Percentiles rank a stretch among this genome's conserved stretches.
Conservation (phyloP, 2,329 filamentous ascomycete species). For the Paecilomyces variotii region DNA sequence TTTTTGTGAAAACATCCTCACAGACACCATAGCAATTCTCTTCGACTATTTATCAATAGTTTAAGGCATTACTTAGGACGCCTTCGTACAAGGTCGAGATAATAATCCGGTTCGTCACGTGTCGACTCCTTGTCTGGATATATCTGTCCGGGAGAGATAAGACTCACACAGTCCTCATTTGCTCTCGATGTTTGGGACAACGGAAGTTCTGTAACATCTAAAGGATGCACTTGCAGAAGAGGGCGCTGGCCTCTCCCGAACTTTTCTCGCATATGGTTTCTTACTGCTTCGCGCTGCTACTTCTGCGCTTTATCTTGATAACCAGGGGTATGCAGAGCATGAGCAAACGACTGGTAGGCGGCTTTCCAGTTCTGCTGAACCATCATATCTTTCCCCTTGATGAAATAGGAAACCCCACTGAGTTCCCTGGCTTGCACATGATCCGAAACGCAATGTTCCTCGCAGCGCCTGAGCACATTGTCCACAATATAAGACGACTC, state of each 20-base stretch:
- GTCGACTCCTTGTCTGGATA: neutral
- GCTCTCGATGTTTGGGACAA: neutral
- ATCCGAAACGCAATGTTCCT: neutral
- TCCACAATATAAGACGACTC: slow-evolving; percentile 7
- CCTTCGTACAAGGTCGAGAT: neutral
- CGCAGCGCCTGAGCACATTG: slow-evolving; percentile 2
- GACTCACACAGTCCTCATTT: neutral
- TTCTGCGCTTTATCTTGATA: slow-evolving; percentile 10
- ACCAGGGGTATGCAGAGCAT: slow-evolving; percentile 7
- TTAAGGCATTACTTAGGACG: neutral
- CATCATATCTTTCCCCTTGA: slow-evolving; percentile 12
- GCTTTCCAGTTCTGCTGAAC: slow-evolving; percentile 6
- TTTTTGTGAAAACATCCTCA: neutral
- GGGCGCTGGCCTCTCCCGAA: neutral
- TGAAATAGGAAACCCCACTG: slow-evolving; percentile 11
- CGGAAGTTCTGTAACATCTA: neutral
- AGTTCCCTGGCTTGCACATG: slow-evolving; percentile 2
- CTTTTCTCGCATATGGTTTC: slow-evolving; percentile 3
- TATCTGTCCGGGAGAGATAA: neutral
- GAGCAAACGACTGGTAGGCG: slow-evolving; percentile 11
- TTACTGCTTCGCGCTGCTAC: slow-evolving; percentile 3
- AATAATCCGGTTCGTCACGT: neutral
- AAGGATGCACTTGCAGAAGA: slow-evolving; percentile 1
- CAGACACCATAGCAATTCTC: neutral
- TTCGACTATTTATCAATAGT: neutral